Evolutionary conservation across 208 protist species (phyloP).

Genomic region (Leishmania lainsoni): DNA sequence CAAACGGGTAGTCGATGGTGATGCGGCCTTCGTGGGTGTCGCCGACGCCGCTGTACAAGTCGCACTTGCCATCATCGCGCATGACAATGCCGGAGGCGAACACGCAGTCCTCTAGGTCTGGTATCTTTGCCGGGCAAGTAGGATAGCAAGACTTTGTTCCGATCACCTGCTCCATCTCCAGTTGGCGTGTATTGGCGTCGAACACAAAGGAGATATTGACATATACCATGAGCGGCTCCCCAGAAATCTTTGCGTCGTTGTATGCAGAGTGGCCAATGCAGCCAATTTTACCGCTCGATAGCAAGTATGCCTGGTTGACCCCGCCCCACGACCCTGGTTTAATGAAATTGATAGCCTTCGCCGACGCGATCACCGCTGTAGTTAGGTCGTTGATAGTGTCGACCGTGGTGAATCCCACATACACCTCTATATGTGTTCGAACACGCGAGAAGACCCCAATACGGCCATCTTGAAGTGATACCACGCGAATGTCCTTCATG

Average conservation of each 20-base stretch:
- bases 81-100: constrained; percentile 62
- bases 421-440: constrained; percentile 28
- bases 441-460: constrained; percentile 47
- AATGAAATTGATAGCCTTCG: constrained; percentile 36
- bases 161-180: constrained; percentile 21
- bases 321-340: constrained; percentile 40
- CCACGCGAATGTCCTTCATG: constrained; percentile 56
- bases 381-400: constrained; percentile 39
- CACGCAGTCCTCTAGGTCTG: constrained; percentile 39
- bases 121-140: constrained; percentile 29
- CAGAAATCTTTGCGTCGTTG: constrained; percentile 10
- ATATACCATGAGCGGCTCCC: constrained; percentile 37
- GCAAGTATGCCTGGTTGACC: constrained; percentile 53
- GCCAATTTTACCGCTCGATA: constrained; percentile 48
- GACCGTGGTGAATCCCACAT: constrained; percentile 43
- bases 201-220: constrained; percentile 48
- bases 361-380: constrained; percentile 30
- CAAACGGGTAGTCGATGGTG: constrained; percentile 54
- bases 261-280: constrained; percentile 56
- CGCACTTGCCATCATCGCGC: constrained; percentile 54
- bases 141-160: constrained; percentile 46
- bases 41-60: constrained; percentile 54
- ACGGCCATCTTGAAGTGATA: constrained; percentile 32
- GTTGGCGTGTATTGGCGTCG: constrained; percentile 28
- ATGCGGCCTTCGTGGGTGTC: constrained; percentile 43